A percentile compares a stretch with the other conserved stretches of the same genome.
These are phyloP conservation scores for Niebla homalea DNA, from an alignment of 495 filamentous ascomycete genomes.

Conservation along the genomic window DNA sequence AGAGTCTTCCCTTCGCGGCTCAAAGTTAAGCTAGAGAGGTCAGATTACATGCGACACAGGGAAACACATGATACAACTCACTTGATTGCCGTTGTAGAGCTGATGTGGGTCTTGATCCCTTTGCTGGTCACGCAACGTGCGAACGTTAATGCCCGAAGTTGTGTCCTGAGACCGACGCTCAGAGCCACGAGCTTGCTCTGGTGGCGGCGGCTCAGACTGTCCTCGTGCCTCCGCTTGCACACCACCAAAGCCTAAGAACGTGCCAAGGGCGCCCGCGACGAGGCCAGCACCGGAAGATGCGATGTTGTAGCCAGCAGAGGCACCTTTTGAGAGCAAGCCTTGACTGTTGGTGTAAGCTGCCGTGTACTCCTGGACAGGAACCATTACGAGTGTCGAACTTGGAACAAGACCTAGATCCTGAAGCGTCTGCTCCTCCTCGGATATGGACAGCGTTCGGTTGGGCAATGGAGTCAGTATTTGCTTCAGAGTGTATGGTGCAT, in stretches of 20 bases:
- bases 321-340: slow-evolving; percentile 31
- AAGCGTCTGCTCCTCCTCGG: slow-evolving; percentile 59
- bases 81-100: slow-evolving; percentile 84
- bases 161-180: slow-evolving; percentile 12
- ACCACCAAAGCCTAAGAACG: slow-evolving; percentile 40
- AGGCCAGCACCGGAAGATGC: slow-evolving; percentile 23
- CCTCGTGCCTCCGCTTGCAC: slow-evolving; percentile 4
- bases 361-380: slow-evolving; percentile 49
- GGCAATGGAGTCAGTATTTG: slow-evolving; percentile 69
- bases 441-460: slow-evolving; percentile 53
- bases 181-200: not conserved
- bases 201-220: not conserved
- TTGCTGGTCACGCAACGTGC: slow-evolving; percentile 45
- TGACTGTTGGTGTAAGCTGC: slow-evolving; percentile 41
- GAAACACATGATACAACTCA: slow-evolving; percentile 27
- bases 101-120: slow-evolving; percentile 41
- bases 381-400: slow-evolving; percentile 68
- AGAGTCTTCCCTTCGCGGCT: slow-evolving; percentile 52
- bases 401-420: slow-evolving; percentile 56
- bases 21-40: slow-evolving; percentile 51
- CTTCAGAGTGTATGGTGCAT: slow-evolving; percentile 65
- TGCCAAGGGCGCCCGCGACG: slow-evolving; percentile 39
- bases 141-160: slow-evolving; percentile 29
- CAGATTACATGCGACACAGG: not conserved
- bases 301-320: slow-evolving; percentile 28